Evolutionary conservation across 805 yeast species (phyloP).

Genomic region (Starmerella scarabaei): DNA sequence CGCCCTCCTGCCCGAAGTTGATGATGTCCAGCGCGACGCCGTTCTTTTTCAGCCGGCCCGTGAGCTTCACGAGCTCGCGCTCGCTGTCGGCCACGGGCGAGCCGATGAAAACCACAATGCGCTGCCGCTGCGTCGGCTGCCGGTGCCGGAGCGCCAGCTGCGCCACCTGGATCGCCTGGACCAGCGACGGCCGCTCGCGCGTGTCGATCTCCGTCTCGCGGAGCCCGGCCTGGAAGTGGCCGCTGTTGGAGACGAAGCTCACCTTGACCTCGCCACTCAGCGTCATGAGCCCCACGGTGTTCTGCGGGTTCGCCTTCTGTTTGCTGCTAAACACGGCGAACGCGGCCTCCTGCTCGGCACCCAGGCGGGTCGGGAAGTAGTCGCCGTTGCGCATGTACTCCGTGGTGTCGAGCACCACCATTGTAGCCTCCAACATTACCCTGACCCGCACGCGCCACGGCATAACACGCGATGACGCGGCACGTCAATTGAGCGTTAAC

Average conservation of each 20-base stretch:
- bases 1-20: slow-evolving; percentile 79
- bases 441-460: neutral
- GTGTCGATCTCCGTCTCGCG: slow-evolving; percentile 51
- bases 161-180: slow-evolving; percentile 86
- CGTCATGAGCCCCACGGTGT: slow-evolving; percentile 80
- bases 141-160: slow-evolving; percentile 89
- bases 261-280: slow-evolving; percentile 85
- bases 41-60: slow-evolving; percentile 87
- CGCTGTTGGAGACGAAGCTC: slow-evolving; percentile 76
- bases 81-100: slow-evolving; percentile 62
- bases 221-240: slow-evolving; percentile 69
- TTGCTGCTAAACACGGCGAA: slow-evolving; percentile 77
- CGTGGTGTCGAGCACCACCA: slow-evolving; percentile 89
- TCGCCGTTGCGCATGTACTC: slow-evolving; percentile 96
- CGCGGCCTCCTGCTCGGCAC: slow-evolving; percentile 84
- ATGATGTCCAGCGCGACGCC: slow-evolving; percentile 79
- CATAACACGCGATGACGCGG: too few relatives aligned
- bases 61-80: slow-evolving; percentile 66
- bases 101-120: slow-evolving; percentile 82
- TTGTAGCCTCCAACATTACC: slow-evolving; percentile 71
- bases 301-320: slow-evolving; percentile 82
- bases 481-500: too few relatives aligned
- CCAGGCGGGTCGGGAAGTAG: slow-evolving; percentile 73
- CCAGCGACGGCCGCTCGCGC: slow-evolving; percentile 52
- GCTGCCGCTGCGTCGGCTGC: slow-evolving; percentile 82